These are phyloP conservation scores for Bryoerythrophyllum caledonicum DNA, from an alignment of 225 moss, liverwort and hornwort species.

Conservation along the genomic window DNA sequence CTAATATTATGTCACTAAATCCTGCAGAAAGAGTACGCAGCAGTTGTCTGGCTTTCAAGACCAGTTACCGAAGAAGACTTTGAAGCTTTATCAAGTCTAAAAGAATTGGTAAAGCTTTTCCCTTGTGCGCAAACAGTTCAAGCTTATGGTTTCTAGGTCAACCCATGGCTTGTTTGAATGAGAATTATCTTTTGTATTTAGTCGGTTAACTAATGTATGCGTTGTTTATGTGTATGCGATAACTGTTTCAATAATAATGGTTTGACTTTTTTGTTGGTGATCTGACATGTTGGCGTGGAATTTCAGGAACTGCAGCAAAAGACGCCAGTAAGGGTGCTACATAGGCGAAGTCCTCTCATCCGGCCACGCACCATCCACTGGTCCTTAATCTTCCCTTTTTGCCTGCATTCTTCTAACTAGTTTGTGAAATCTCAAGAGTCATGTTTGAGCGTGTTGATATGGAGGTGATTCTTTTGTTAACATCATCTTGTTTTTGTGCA, in stretches of 20 bases:
- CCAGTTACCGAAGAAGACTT: conserved; percentile 72
- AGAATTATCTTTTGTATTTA: not conserved
- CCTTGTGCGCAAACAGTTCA: not conserved
- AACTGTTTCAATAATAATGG: not conserved
- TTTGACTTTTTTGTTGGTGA: conserved; percentile 5
- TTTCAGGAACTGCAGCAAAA: conserved; percentile 86
- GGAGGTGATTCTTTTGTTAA: conserved; percentile 3
- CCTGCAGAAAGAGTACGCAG: conserved; percentile 88
- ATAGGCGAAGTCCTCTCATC: conserved; percentile 86
- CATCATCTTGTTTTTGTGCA: conserved; percentile 38
- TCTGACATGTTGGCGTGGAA: conserved; percentile 24
- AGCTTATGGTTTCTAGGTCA: conserved; percentile 9
- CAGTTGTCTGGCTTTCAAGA: conserved; percentile 95
- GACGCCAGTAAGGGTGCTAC: conserved; percentile 92
- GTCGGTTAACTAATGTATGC: not conserved
- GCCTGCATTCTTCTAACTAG: not conserved
- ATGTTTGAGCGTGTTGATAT: not conserved
- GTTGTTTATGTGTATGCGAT: not conserved
- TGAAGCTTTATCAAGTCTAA: conserved; percentile 68
- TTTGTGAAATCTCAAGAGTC: not conserved
- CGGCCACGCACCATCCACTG: conserved; percentile 90
- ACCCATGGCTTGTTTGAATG: conserved; percentile 16
- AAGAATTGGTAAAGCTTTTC: conserved; percentile 69
- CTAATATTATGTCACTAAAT: conserved; percentile 16
- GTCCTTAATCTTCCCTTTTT: conserved; percentile 39